Evolutionary conservation across 208 protist species (phyloP).

Genomic region (Trichomonas gallinae): DNA sequence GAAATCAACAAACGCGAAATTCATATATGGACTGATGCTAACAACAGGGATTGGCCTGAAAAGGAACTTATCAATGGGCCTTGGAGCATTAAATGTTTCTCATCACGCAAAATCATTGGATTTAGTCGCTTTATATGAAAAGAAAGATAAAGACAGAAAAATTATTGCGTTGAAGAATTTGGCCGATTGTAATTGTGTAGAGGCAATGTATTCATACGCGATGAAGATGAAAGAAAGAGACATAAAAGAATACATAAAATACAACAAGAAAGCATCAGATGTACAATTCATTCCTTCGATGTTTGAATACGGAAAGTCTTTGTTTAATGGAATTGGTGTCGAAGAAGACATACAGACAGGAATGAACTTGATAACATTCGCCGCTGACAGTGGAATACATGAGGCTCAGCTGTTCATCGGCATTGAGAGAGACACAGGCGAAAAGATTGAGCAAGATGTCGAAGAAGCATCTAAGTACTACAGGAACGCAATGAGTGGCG

Average conservation of each 20-base stretch:
- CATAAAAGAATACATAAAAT: neutral
- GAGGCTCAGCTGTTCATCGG: neutral
- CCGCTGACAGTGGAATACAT: neutral
- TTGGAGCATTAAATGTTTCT: neutral
- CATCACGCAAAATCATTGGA: neutral
- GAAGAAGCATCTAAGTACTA: neutral
- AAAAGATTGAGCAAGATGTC: neutral
- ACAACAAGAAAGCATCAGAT: neutral
- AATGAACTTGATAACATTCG: neutral
- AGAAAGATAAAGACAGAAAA: neutral
- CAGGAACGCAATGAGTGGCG: neutral
- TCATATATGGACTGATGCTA: neutral
- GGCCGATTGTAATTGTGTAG: neutral
- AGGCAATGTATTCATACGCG: neutral
- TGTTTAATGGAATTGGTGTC: neutral
- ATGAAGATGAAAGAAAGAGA: neutral
- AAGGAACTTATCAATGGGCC: neutral
- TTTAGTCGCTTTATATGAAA: neutral
- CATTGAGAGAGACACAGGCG: neutral
- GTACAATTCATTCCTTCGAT: neutral
- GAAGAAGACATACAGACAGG: neutral
- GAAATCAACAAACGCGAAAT: neutral
- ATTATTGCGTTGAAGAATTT: neutral
- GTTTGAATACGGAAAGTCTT: neutral
- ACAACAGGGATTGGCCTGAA: neutral